Evolutionary conservation across 202 grass and related monocot genomes (phyloP).

Genomic region (Hordeum pubiflorum): DNA sequence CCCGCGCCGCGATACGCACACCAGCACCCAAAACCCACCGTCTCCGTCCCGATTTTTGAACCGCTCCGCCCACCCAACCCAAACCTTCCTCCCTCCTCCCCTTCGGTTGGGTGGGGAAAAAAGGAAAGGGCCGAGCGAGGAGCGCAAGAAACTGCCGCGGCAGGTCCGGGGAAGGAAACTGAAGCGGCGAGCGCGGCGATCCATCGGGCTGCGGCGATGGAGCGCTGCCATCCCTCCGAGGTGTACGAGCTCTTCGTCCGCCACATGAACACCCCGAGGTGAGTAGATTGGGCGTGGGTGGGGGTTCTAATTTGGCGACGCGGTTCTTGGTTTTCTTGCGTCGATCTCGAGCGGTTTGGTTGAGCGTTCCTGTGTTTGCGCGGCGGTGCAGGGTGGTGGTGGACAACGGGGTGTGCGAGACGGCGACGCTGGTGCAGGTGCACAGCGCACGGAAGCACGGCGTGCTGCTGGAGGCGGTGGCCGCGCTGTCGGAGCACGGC

Average conservation of each 20-base stretch:
- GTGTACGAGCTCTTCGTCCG: conserved; percentile 74
- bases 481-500: conserved; percentile 69
- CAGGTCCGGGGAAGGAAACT: conserved; percentile 6
- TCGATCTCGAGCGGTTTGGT: not conserved
- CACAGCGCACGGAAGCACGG: conserved; percentile 85
- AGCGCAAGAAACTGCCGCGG: conserved; percentile 19
- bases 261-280: conserved; percentile 78
- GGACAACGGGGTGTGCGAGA: conserved; percentile 54
- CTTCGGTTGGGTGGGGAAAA: not conserved
- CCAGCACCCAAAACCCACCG: not conserved
- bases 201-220: conserved; percentile 24
- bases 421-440: conserved; percentile 83
- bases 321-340: not conserved
- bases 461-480: conserved; percentile 62
- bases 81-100: not conserved
- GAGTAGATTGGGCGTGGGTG: not conserved
- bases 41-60: conserved; percentile 3
- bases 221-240: conserved; percentile 43
- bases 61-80: not conserved
- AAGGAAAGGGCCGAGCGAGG: not conserved
- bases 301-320: not conserved
- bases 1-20: not conserved
- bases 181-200: not conserved
- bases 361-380: not conserved
- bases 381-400: conserved; percentile 47